Base-by-base conservation (phyloP, 2,329 filamentous ascomycete species). In the Phialophora expanda region DNA sequence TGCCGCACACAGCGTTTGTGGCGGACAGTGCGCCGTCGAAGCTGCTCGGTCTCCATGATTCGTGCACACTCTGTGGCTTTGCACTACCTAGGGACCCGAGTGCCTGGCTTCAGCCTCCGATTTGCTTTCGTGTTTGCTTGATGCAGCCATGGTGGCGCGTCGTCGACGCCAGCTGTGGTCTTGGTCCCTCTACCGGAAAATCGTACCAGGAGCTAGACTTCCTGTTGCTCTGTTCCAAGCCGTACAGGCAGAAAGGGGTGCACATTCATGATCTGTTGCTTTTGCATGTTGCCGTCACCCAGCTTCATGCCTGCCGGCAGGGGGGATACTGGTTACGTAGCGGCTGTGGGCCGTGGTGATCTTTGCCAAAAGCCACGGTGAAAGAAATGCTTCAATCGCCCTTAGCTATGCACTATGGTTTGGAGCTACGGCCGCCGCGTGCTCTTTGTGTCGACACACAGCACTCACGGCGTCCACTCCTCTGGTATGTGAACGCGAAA, bases 51-150 rank as follows among this genome's bases (percentile, higher is more conserved):
- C 22, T 24, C 24, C 3, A 22, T 51, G 48, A 51, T 51, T 51
- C 48, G 48, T 26, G 48, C 48, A 51, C 20, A 26, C 4, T 3
- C 11, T 51, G 48, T 22, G 20, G 20, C 48, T 51, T 22, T 26
- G 11, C 48, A 51, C 48, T 22, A 28, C 20, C 48, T 24, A 17
- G 48, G 48, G 11, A 12, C 20, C 7, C 26, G 24, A 26, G 20
- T 26, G 48, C 22, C 48, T 9, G 20, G 22, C 48, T 26, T 51
- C 48, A 22, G 11, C 48, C 4, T 51, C 48, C 48, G 48, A 51
- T 51, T 51, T 51, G 48, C 48, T 26, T 51, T 26, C 48, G 22
- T 28, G 14, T 24, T 51, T 51, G 48, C 48, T 51, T 50, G 46
- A 41, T 50, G 46, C 46, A 50, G 46, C 46, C 7, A 22, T 26